A percentile compares a stretch with the other conserved stretches of the same genome.
Evolutionary conservation across 2,329 filamentous ascomycete species (phyloP).

Genomic region (Hypomyces perniciosus): DNA sequence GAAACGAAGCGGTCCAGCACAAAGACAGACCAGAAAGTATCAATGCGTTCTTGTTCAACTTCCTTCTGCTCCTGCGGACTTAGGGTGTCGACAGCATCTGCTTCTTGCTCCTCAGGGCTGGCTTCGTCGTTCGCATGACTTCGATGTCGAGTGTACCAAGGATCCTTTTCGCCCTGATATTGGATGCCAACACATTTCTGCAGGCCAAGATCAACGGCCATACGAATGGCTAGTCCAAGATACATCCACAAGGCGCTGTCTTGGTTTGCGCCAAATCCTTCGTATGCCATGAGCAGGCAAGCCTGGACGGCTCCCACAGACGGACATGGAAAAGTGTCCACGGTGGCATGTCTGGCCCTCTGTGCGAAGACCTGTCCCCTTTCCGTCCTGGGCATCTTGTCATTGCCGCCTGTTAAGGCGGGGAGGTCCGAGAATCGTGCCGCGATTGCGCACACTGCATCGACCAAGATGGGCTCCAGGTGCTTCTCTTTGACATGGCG

Average conservation of each 20-base stretch:
- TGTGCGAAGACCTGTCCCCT: conserved; percentile 74
- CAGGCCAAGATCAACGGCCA: conserved; percentile 73
- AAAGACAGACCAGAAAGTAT: conserved; percentile 88
- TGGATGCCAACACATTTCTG: conserved; percentile 73
- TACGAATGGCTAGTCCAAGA: conserved; percentile 76
- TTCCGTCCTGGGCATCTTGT: conserved; percentile 52
- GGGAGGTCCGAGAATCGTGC: conserved; percentile 69
- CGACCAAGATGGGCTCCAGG: conserved; percentile 77
- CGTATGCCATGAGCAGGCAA: conserved; percentile 76
- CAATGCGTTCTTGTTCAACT: conserved; percentile 73
- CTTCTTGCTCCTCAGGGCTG: conserved; percentile 36
- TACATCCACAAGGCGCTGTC: conserved; percentile 95
- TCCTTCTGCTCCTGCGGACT: conserved; percentile 52
- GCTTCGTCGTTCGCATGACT: conserved; percentile 32
- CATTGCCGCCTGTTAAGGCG: conserved; percentile 40
- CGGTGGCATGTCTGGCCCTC: conserved; percentile 73
- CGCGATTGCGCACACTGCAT: conserved; percentile 76
- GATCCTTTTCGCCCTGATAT: conserved; percentile 49
- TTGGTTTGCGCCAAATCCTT: conserved; percentile 81
- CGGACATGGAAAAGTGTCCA: conserved; percentile 77
- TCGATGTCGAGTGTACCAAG: conserved; percentile 42
- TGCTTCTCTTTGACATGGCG: conserved; percentile 73
- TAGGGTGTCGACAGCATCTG: conserved; percentile 31
- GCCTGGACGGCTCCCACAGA: conserved; percentile 80
- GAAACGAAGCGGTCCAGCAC: conserved; percentile 83